Evolutionary conservation across 2,329 filamentous ascomycete genomes (phyloP), one percentile per base, ranked within the genome.

Genomic region (Fusarium continuum): DNA sequence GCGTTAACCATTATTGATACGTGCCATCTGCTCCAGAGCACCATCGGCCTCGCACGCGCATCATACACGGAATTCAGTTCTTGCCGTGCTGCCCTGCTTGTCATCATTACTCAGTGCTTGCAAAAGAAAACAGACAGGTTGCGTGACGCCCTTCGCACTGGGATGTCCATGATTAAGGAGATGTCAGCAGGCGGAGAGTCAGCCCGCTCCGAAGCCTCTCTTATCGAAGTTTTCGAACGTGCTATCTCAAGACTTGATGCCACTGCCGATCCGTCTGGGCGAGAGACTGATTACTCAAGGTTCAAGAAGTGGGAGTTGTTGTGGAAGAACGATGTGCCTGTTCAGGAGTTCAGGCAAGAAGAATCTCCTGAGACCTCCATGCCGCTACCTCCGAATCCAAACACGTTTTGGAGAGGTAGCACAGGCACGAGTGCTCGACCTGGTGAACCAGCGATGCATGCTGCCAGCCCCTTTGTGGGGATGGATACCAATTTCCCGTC

Each of bases 11-110:
- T 83, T 10, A 76, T 85, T 16, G 79, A 83, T 36, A 77, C 83
- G 5, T 84, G 82, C 59, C 79, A 79, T 34, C 73, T 80, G 5
- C 77, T 85, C 5, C 78, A 80, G 32, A 79, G 79, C 38, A 80
- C 79, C n/a, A 79, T 80, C 13, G 83, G 83, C 14, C 80, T 85
- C 47, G 82, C 83, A 6, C 78, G 82, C 25, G 81, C 82, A 4
- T 84, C 82, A 0, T 85, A 85, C 64, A 84, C 82, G 4, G 83
- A 85, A 61, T 85, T 84, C 66, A 83, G 81, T 67, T 81, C 83
- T 4, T 84, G 82, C 45, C 82, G 83, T 35, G 82, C 82, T 9
- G 82, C 83, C 8, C 73, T 85, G 6, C 75, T 85, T 4, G 82
- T 85, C 23, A 73, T 78, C 39, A 76, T 77, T 26, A 76, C 76